Evolutionary conservation across 2,329 filamentous ascomycete genomes (phyloP).

Genomic region (Emergomyces pasteurianus): DNA sequence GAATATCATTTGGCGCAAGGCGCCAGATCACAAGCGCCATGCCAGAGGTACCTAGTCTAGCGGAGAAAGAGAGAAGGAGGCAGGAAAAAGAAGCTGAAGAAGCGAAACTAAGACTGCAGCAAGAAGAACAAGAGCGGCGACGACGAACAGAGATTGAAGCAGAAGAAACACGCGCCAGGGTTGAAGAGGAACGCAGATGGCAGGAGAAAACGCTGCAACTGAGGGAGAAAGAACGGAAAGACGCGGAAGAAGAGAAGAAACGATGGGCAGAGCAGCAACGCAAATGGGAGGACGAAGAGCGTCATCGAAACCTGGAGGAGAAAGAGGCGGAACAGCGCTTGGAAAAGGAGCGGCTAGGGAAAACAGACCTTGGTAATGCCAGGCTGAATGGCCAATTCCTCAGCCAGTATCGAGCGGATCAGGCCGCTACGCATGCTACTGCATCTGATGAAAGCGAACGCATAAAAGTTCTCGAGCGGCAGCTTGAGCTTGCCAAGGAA

Average conservation of each 20-base stretch:
- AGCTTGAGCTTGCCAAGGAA: slow-evolving; percentile 56
- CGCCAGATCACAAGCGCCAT: slow-evolving; percentile 81
- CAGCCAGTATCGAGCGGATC: slow-evolving; percentile 72
- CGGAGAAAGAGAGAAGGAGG: slow-evolving; percentile 67
- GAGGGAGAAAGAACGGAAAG: slow-evolving; percentile 40
- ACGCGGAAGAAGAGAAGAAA: slow-evolving; percentile 36
- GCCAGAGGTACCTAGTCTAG: slow-evolving; percentile 66
- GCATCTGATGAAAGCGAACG: slow-evolving; percentile 50
- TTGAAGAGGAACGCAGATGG: slow-evolving; percentile 37
- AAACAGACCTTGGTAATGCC: slow-evolving; percentile 50
- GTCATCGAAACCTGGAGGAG: slow-evolving; percentile 59
- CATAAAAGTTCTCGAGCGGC: slow-evolving; percentile 66
- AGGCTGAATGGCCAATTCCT: slow-evolving; percentile 72
- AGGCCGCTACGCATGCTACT: slow-evolving; percentile 35
- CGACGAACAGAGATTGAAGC: slow-evolving; percentile 39
- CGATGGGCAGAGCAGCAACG: slow-evolving; percentile 44
- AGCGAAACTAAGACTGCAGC: slow-evolving; percentile 37
- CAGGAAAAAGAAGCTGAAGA: slow-evolving; percentile 46
- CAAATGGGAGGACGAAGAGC: slow-evolving; percentile 66
- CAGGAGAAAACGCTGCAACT: slow-evolving; percentile 33
- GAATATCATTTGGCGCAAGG: slow-evolving; percentile 80
- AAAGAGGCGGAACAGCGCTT: slow-evolving; percentile 57
- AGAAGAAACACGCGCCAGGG: slow-evolving; percentile 34
- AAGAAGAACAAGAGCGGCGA: slow-evolving; percentile 41
- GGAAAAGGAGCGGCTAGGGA: slow-evolving; percentile 52